Conservation (phyloP, 352 stramenopile species). For the Pythium folliculosum region DNA sequence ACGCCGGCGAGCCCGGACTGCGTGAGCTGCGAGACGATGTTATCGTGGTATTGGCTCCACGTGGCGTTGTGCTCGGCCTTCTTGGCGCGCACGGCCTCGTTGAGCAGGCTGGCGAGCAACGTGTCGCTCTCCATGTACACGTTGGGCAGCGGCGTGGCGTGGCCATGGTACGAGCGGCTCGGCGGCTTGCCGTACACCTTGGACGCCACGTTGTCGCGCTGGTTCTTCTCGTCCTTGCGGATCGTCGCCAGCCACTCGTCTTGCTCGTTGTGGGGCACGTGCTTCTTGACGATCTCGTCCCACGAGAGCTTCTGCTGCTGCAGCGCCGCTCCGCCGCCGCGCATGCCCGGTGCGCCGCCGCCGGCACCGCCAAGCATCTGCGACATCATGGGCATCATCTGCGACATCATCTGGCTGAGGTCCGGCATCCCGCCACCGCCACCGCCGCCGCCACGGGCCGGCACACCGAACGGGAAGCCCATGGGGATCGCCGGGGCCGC, state of each 20-base stretch:
- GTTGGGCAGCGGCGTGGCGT: constrained; percentile 50
- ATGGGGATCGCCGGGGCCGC: constrained; percentile 23
- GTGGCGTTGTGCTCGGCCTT: constrained; percentile 55
- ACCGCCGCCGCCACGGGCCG: not conserved
- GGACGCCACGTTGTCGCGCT: constrained; percentile 33
- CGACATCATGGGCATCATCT: constrained; percentile 90
- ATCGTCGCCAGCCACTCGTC: constrained; percentile 73
- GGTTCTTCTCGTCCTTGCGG: constrained; percentile 48
- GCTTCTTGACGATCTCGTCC: constrained; percentile 69
- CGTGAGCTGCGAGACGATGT: constrained; percentile 51
- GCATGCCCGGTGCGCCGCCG: constrained; percentile 16
- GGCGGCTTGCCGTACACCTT: constrained; percentile 41
- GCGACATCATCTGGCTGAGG: constrained; percentile 79
- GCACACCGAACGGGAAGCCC: constrained; percentile 29
- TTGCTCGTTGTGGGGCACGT: constrained; percentile 58
- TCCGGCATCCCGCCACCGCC: constrained; percentile 47
- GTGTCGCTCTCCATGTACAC: constrained; percentile 64
- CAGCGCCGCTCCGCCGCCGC: constrained; percentile 26
- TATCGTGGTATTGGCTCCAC: constrained; percentile 58
- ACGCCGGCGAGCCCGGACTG: constrained; percentile 48
- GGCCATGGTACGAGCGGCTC: constrained; percentile 66
- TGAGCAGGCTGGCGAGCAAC: constrained; percentile 63
- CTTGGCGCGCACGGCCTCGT: constrained; percentile 60
- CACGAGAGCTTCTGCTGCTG: constrained; percentile 49
- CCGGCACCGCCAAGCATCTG: constrained; percentile 65